Base-by-base conservation (phyloP, 306 rosid species). In the Malus sieversii region DNA sequence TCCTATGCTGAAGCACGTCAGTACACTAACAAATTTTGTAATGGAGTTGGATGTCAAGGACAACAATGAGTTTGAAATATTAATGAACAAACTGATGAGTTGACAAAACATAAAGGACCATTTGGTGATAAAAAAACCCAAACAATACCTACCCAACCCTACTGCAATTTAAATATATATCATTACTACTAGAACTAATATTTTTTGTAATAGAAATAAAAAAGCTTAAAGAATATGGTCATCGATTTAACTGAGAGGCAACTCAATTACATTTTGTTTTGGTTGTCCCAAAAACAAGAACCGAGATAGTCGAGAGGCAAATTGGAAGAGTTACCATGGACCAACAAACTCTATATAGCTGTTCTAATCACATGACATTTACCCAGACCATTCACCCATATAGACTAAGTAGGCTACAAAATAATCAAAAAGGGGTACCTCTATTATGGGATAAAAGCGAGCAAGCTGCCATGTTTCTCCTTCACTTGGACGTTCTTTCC, bases 401-500 rank as follows among this genome's bases (percentile, higher is more conserved):
- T 12, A 7, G 20, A 14, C 25, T 44, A 4, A 30, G 29, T 46
- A 18, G 25, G 45, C 42, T 23, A 42, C 27, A 62, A 19, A 8
- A 4, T 8, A 35, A 13, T 4, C 72, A n/a, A 51, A 7, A 22
- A 22, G 25, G 11, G 63, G 30, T 81, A 93, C 99, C 99, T 95
- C 99, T 79, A 95, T 83, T 11, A 92, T 87, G 75, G 99, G 99
- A 82, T 89, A 95, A 82, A 95, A 95, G 77, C 96, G 97, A 8
- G 97, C 86, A 64, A 95, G 84, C 72, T 92, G 96, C 99, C 99
- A 95, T 48, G 84, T 76, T 78, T 86, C 93, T 78, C 88, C 89
- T 82, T 89, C 97, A 75, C 81, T 89, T 45, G 88, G 78, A 73
- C 96, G 97, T 20, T 87, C 97, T 84, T 90, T 92, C 79, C 99